These are phyloP conservation scores for Cladosporium cucumerinum DNA, from an alignment of 2,329 filamentous ascomycete species.

Conservation along the genomic window DNA sequence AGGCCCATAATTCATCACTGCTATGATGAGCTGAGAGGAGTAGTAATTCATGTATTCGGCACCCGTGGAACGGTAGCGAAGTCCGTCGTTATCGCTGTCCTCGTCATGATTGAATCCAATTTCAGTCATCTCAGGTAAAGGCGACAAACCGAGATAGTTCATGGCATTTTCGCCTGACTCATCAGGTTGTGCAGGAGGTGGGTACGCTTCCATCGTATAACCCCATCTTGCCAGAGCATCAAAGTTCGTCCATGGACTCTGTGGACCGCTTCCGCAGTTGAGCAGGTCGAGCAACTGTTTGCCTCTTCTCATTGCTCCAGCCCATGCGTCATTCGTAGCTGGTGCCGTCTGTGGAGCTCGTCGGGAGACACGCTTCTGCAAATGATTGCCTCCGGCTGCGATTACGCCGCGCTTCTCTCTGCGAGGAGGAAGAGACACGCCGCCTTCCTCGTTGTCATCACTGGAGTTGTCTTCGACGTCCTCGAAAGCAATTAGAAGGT, in stretches of 20 bases:
- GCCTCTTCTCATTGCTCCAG: neutral
- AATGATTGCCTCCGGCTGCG: neutral
- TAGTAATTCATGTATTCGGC: neutral
- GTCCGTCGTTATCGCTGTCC: neutral
- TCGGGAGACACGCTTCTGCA: neutral
- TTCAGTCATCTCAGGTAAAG: neutral
- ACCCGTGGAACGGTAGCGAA: neutral
- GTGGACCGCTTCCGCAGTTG: neutral
- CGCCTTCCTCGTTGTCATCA: slow-evolving; percentile 4
- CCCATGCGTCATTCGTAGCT: neutral
- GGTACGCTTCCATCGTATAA: neutral
- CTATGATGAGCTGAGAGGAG: neutral
- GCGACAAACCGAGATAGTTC: neutral
- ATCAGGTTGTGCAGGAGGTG: neutral
- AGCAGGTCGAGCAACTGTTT: slow-evolving; percentile 5
- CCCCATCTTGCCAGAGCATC: slow-evolving; percentile 9
- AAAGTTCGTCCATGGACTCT: slow-evolving; percentile 13
- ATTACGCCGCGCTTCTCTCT: neutral
- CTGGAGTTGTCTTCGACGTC: neutral
- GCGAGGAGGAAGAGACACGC: neutral
- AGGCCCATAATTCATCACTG: neutral
- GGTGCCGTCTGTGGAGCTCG: neutral
- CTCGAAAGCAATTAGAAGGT: neutral
- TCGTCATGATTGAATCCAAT: neutral
- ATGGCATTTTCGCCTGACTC: neutral